Evolutionary conservation across 1,139 yeast species (phyloP), one percentile per base, ranked within the genome.

Genomic region (Saccharomyces hybrid): DNA sequence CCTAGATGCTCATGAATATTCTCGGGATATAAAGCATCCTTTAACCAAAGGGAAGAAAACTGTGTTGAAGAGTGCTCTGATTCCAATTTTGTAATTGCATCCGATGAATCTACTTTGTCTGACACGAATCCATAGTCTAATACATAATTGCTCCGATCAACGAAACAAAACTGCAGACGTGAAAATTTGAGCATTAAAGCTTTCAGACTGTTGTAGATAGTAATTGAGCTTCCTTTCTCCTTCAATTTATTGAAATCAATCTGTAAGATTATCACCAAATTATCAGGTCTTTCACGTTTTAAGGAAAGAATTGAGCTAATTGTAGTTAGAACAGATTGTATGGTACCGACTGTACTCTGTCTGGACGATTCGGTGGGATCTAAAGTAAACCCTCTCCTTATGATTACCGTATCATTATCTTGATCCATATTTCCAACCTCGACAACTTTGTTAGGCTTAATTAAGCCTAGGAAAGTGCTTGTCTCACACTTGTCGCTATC

Each of bases 271-370:
- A 68, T 27, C 12, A 65, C 53, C 21, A 70, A 51, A 38, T 63
- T 59, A 11, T 59, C 59, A 2, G 72, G 71, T 29, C 51, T 56
- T 28, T 61, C 63, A 26, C 64, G 59, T 49, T 67, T 67, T 38
- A 68, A 48, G 3, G 70, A 67, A 6, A 67, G 53, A 3, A 66
- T 61, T 3, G 71, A 66, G 28, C 67, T 65, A 5, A 66, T 58
- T 4, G 62, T 59, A 2, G 69, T 65, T 58, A 63, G 58, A 49
- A 58, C 54, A 2, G 65, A 51, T 46, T 53, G 42, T 21, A 61
- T 52, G 7, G 63, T 61, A 19, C 54, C 55, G 2, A 56, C 32
- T 24, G 49, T 48, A 31, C 49, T 54, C 8, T 46, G 34, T 7
- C 32, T 53, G 4, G 44, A 38, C 3, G 42, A n/a, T 9, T 54